phyloP scores from a whole-genome alignment of 495 filamentous ascomycete genomes.

The Xylaria castorea region DNA sequence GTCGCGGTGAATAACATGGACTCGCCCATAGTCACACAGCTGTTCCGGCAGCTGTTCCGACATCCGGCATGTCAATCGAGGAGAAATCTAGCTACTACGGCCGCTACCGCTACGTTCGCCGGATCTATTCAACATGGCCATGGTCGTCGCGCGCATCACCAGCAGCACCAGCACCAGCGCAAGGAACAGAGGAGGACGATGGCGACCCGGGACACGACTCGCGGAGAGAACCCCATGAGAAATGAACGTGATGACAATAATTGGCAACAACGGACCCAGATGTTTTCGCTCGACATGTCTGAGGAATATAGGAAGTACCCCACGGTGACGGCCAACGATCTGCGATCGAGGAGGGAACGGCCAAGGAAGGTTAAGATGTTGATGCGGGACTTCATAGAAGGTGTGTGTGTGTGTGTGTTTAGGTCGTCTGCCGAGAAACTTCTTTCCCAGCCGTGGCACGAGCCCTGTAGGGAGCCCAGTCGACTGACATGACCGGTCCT shows the following conservation, averaged over 20 bases:
- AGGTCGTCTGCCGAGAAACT: not conserved
- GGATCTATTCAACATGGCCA: conserved; percentile 49
- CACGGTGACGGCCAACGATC: conserved; percentile 78
- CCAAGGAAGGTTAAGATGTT: conserved; percentile 95
- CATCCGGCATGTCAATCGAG: conserved; percentile 71
- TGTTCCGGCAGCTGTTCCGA: conserved; percentile 84
- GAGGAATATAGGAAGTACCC: conserved; percentile 83
- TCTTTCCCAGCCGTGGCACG: conserved; percentile 8
- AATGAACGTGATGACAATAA: conserved; percentile 51
- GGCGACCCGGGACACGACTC: conserved; percentile 30
- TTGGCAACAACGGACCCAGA: conserved; percentile 82
- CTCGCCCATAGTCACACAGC: conserved; percentile 73
- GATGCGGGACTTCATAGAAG: conserved; percentile 95
- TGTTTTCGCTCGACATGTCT: conserved; percentile 74
- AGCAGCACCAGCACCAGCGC: conserved; percentile 37
- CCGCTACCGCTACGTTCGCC: conserved; percentile 36
- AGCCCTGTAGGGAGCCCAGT: not conserved
- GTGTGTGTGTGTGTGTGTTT: conserved; percentile 51
- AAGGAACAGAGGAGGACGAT: conserved; percentile 40
- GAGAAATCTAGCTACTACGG: conserved; percentile 49
- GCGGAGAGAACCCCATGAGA: conserved; percentile 29
- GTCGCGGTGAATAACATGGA: conserved; percentile 66
- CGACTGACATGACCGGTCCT: not conserved
- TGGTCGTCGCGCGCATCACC: conserved; percentile 39
- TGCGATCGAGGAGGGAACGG: conserved; percentile 73